These are phyloP conservation scores for Pythium diclinum DNA, from an alignment of 352 stramenopile species.

Conservation along the genomic window DNA sequence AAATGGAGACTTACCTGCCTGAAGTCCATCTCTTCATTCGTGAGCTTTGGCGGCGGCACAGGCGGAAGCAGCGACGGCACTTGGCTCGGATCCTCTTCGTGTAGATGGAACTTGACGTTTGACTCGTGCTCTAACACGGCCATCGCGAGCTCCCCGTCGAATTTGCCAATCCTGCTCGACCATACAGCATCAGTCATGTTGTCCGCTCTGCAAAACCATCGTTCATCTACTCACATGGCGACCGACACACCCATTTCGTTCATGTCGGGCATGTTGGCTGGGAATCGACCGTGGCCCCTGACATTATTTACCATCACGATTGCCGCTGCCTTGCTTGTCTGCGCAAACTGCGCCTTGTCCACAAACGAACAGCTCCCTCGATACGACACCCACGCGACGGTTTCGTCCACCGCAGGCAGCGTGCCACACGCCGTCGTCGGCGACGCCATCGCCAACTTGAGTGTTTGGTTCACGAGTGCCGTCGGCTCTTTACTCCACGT, in stretches of 20 bases:
- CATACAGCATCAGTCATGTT: conserved; percentile 7
- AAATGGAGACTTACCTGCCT: conserved; percentile 25
- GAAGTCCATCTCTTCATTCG: conserved; percentile 41
- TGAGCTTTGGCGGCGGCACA: conserved; percentile 33
- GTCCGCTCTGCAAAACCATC: not conserved
- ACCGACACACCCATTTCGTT: conserved; percentile 45
- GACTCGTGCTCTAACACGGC: conserved; percentile 54
- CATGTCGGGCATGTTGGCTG: conserved; percentile 27
- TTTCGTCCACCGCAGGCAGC: conserved; percentile 8
- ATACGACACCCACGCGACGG: conserved; percentile 41
- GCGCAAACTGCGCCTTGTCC: conserved; percentile 53
- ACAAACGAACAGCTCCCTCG: conserved; percentile 60
- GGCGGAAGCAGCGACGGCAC: conserved; percentile 20
- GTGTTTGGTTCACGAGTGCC: conserved; percentile 11
- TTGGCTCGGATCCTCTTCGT: conserved; percentile 33
- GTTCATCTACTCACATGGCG: conserved; percentile 41
- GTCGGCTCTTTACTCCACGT: conserved; percentile 51
- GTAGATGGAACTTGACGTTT: conserved; percentile 22
- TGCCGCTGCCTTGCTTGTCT: conserved; percentile 30
- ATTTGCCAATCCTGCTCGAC: conserved; percentile 44
- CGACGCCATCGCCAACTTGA: conserved; percentile 33
- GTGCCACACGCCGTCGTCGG: conserved; percentile 44
- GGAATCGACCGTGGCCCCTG: conserved; percentile 57
- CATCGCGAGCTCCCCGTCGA: conserved; percentile 62
- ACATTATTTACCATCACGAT: conserved; percentile 69